These are phyloP conservation scores for Metschnikowia gruessii DNA, from an alignment of 805 yeast species.

Conservation along the genomic window DNA sequence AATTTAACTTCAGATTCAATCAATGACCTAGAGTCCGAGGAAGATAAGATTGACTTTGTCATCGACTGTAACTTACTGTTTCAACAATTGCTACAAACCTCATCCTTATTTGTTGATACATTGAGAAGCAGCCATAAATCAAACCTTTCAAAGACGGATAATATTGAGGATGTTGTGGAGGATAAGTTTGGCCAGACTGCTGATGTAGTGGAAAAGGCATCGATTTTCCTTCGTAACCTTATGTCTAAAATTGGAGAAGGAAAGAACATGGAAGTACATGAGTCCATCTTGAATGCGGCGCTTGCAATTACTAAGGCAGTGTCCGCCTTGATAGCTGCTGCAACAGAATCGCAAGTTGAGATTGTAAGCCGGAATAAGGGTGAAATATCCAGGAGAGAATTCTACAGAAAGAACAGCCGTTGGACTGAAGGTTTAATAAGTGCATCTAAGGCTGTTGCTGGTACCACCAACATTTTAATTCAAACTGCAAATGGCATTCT, in stretches of 20 bases:
- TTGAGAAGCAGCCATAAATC: slow-evolving; percentile 36
- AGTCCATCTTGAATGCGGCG: slow-evolving; percentile 74
- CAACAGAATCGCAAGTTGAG: slow-evolving; percentile 78
- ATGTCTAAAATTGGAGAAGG: slow-evolving; percentile 53
- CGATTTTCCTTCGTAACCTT: slow-evolving; percentile 53
- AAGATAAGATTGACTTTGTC: slow-evolving; percentile 69
- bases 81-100: slow-evolving; percentile 64
- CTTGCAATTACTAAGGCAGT: slow-evolving; percentile 78
- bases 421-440: slow-evolving; percentile 94
- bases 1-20: slow-evolving; percentile 54
- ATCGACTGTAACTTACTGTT: slow-evolving; percentile 72
- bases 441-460: slow-evolving; percentile 85
- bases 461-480: slow-evolving; percentile 76
- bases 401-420: slow-evolving; percentile 80
- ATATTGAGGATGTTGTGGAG: slow-evolving; percentile 69
- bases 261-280: slow-evolving; percentile 66
- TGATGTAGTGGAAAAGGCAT: slow-evolving; percentile 62
- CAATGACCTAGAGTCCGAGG: slow-evolving; percentile 50
- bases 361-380: slow-evolving; percentile 73
- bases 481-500: slow-evolving; percentile 85
- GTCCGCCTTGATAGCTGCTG: slow-evolving; percentile 64
- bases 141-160: slow-evolving; percentile 38
- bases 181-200: slow-evolving; percentile 73
- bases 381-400: slow-evolving; percentile 61
- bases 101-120: slow-evolving; percentile 54